Percentiles rank a stretch among this genome's conserved stretches.
Evolutionary conservation across 148 eudicot species (phyloP).

Genomic region (Nepenthes mirabilis): DNA sequence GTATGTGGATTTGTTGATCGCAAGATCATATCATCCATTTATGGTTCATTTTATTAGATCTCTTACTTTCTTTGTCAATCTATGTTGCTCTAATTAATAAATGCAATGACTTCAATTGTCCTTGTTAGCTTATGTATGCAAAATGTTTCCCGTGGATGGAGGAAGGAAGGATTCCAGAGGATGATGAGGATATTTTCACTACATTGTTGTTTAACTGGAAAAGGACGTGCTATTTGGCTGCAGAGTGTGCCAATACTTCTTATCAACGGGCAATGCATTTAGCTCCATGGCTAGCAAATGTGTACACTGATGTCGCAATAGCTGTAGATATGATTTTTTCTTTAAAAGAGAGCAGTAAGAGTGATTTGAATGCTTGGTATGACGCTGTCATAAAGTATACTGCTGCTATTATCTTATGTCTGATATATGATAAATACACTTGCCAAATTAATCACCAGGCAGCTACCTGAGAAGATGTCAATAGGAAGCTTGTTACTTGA

Average conservation of each 20-base stretch:
- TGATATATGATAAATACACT: background rate
- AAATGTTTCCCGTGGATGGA: constrained; percentile 86
- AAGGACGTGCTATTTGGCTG: constrained; percentile 46
- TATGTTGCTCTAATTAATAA: background rate
- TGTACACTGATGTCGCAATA: constrained; percentile 72
- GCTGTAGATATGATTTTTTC: constrained; percentile 44
- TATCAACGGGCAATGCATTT: constrained; percentile 94
- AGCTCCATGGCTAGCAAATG: constrained; percentile 88
- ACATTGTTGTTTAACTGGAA: constrained; percentile 58
- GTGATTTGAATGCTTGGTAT: constrained; percentile 42
- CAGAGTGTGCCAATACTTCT: constrained; percentile 47
- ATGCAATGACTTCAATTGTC: constrained; percentile 7
- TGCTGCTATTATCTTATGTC: background rate
- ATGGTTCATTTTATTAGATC: too few relatives aligned
- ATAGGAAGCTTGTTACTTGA: constrained; percentile 86
- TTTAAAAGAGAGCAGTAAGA: constrained; percentile 25
- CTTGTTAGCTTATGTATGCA: constrained; percentile 67
- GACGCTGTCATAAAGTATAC: constrained; percentile 6
- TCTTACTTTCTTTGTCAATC: background rate
- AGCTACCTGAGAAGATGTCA: constrained; percentile 80
- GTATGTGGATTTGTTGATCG: background rate
- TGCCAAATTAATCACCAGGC: constrained; percentile 36
- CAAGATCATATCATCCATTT: background rate
- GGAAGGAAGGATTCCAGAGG: constrained; percentile 17
- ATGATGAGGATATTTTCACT: constrained; percentile 39